Conservation (phyloP, 2,329 filamentous ascomycete genomes). For the Phyllosticta capitalensis region DNA sequence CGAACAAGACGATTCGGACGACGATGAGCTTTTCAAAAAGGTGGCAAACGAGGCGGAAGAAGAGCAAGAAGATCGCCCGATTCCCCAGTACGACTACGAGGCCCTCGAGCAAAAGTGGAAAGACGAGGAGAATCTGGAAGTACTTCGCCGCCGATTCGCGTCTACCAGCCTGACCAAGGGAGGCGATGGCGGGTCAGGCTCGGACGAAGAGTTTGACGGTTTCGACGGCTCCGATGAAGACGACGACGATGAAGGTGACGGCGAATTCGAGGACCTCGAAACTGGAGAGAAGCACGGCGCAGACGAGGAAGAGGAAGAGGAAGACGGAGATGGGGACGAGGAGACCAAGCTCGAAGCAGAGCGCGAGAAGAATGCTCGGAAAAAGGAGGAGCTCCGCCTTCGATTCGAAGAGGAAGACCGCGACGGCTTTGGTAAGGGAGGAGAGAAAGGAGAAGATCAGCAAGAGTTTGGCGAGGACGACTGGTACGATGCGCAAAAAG, state of each 20-base stretch:
- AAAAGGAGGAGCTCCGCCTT: slow-evolving; percentile 89
- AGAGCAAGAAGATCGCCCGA: slow-evolving; percentile 60
- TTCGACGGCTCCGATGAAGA: slow-evolving; percentile 46
- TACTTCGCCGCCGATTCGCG: slow-evolving; percentile 65
- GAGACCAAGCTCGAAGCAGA: slow-evolving; percentile 66
- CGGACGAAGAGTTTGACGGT: slow-evolving; percentile 43
- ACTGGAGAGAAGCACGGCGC: slow-evolving; percentile 53
- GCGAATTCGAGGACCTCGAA: slow-evolving; percentile 79
- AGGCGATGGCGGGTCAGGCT: slow-evolving; percentile 38
- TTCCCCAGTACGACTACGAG: slow-evolving; percentile 73
- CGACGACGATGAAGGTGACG: slow-evolving; percentile 62
- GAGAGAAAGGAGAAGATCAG: slow-evolving; percentile 58
- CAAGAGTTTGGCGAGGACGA: slow-evolving; percentile 91
- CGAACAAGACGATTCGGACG: slow-evolving; percentile 50
- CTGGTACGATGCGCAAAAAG: slow-evolving; percentile 97
- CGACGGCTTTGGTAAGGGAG: slow-evolving; percentile 85
- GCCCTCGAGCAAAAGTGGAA: slow-evolving; percentile 80
- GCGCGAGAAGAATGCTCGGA: slow-evolving; percentile 77
- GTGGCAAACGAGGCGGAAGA: slow-evolving; percentile 40
- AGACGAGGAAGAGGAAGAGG: slow-evolving; percentile 30
- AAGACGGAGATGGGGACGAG: slow-evolving; percentile 30
- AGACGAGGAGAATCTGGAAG: slow-evolving; percentile 65
- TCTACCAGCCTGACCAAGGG: slow-evolving; percentile 49
- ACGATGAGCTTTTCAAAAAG: slow-evolving; percentile 55
- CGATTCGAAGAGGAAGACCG: slow-evolving; percentile 96